phyloP scores from a whole-genome alignment of 441 rosid species.

The Capsella rubella region DNA sequence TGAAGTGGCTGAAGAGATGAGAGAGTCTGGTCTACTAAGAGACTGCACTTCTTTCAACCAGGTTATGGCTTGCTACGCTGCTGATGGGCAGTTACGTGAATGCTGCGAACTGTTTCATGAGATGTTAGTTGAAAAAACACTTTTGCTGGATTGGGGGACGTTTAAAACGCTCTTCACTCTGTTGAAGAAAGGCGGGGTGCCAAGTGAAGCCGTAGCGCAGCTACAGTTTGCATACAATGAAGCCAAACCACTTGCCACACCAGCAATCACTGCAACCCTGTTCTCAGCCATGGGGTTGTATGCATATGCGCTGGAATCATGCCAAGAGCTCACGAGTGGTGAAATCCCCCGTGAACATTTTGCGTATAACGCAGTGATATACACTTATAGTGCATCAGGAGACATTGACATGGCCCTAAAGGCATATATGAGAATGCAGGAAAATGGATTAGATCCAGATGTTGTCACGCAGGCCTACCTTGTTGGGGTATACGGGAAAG shows the following conservation, averaged over 20 bases:
- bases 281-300: constrained; percentile 76
- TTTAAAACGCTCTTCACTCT: constrained; percentile 66
- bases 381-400: constrained; percentile 67
- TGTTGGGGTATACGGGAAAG: constrained; percentile 76
- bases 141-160: constrained; percentile 71
- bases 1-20: constrained; percentile 90
- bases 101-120: constrained; percentile 75
- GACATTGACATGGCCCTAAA: constrained; percentile 69
- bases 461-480: constrained; percentile 68
- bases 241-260: constrained; percentile 71
- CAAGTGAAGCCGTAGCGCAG: constrained; percentile 80
- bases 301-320: constrained; percentile 58
- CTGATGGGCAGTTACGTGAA: constrained; percentile 68
- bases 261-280: constrained; percentile 64
- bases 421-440: constrained; percentile 77
- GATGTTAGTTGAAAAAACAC: constrained; percentile 64
- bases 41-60: constrained; percentile 74
- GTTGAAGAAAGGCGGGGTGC: constrained; percentile 75
- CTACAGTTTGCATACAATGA: constrained; percentile 65
- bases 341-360: constrained; percentile 52
- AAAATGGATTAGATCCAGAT: constrained; percentile 73
- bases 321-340: constrained; percentile 55
- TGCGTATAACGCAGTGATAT: constrained; percentile 74
- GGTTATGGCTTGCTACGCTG: constrained; percentile 77
- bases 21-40: constrained; percentile 61